These are phyloP conservation scores for Camptophora hylomeconis DNA, from an alignment of 2,329 filamentous ascomycete species.

Conservation along the genomic window DNA sequence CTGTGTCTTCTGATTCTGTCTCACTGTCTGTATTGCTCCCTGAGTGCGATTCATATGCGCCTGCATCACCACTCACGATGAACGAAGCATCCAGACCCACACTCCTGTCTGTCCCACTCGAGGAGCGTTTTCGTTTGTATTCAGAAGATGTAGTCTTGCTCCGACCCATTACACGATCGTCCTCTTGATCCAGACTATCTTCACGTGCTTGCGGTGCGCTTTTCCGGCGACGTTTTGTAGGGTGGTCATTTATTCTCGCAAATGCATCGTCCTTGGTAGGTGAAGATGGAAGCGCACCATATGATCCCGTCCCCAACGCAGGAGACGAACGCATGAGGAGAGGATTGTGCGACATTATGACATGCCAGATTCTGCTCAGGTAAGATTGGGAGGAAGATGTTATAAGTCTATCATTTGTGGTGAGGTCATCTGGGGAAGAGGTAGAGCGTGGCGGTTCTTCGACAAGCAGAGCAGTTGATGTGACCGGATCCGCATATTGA, in stretches of 20 bases:
- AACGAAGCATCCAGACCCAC: conserved; percentile 23
- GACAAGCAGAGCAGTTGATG: too few relatives aligned
- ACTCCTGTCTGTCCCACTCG: conserved; percentile 20
- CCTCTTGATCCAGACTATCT: not conserved
- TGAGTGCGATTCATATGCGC: conserved; percentile 14
- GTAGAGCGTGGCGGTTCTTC: too few relatives aligned
- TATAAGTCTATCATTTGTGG: too few relatives aligned
- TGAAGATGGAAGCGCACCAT: conserved; percentile 40
- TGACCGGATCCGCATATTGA: too few relatives aligned
- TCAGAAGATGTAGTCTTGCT: conserved; percentile 3
- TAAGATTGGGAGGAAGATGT: too few relatives aligned
- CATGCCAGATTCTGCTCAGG: too few relatives aligned
- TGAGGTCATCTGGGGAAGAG: too few relatives aligned
- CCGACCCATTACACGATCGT: conserved; percentile 1
- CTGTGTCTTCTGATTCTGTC: conserved; percentile 23
- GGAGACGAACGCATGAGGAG: conserved; percentile 48
- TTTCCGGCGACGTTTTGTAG: conserved; percentile 2
- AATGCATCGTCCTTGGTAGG: conserved; percentile 20
- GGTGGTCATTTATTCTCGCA: conserved; percentile 1
- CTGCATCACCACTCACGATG: conserved; percentile 12
- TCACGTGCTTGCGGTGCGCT: conserved; percentile 1
- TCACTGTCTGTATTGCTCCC: conserved; percentile 17
- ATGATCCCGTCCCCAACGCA: conserved; percentile 47
- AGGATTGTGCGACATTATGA: conserved; percentile 38
- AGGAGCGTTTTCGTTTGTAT: conserved; percentile 16